Base-by-base conservation (phyloP, 1,284 basidiomycete species). In the Leccinum insigne region DNA sequence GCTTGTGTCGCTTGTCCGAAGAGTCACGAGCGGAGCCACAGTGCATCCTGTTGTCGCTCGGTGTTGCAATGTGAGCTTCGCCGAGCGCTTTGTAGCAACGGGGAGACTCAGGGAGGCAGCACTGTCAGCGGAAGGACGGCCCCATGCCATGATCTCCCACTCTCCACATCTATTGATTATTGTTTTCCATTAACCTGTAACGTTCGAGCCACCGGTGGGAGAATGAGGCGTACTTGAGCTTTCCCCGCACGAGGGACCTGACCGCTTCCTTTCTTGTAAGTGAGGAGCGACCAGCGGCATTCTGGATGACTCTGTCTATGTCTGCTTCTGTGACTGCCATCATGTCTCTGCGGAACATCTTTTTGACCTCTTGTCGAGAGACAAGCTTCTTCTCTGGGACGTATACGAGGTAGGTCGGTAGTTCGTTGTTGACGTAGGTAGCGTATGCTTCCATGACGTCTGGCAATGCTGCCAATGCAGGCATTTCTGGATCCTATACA, bases 191-290 rank as follows among this genome's bases (percentile, higher is more conserved):
- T 63, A 77, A 42, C 59, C 74, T 67, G 38, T 69, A 64, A 32
- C 85, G 73, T 86, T 91, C 7, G 86, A 88, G 16, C 89, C 89
- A 58, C 82, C 89, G 4, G 81, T 83, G 57, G 85, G 83, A 29
- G 83, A 86, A 70, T 81, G 88, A 14, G 86, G 75, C 26, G 83
- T 72, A 83, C 58, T 87, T 83, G 65, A 86, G 80, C 14, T 81
- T 81, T 3, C 84, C 84, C 70, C 82, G 86, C 18, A 86, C 66
- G 49, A 76, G 60, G 5, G 71, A 69, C 58, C 49, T 66, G 18
- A 75, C 56, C 1, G 75, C 71, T 64, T 75, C 75, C 40, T 75
- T 68, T 58, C 75, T 70, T 4, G 76, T 74, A 14, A 72, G 70
- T 83, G 87, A 9, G 84, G 78, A 6, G 81, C 79, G 35, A 73